Conservation (phyloP, 768 basidiomycete species). For the Crassisporium funariophilum region DNA sequence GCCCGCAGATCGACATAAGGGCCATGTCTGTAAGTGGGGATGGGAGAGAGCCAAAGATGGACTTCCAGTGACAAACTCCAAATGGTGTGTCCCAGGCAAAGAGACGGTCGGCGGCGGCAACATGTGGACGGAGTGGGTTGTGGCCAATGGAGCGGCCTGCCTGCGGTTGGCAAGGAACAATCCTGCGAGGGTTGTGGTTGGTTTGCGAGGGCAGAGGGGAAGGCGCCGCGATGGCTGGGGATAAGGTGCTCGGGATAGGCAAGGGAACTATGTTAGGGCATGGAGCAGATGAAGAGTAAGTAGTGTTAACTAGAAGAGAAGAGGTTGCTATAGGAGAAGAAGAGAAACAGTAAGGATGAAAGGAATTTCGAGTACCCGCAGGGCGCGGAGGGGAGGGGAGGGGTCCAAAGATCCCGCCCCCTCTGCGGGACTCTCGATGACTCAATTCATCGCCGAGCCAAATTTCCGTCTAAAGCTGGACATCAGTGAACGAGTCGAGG, state of each 20-base stretch:
- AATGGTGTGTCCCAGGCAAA: conserved; percentile 20
- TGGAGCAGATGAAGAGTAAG: too few relatives aligned
- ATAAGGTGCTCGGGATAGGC: too few relatives aligned
- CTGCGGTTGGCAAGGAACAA: not conserved
- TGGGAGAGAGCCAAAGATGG: conserved; percentile 8
- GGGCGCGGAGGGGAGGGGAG: too few relatives aligned
- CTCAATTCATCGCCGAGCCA: not conserved
- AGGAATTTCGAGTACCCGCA: too few relatives aligned
- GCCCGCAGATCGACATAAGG: conserved; percentile 7
- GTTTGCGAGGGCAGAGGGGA: not conserved
- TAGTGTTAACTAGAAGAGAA: too few relatives aligned
- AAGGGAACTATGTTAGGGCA: too few relatives aligned
- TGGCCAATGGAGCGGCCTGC: not conserved
- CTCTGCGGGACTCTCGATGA: not conserved
- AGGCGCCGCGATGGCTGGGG: too few relatives aligned
- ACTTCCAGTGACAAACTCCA: not conserved
- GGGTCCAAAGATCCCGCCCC: too few relatives aligned
- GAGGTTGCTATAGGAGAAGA: too few relatives aligned
- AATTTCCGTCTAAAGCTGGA: not conserved
- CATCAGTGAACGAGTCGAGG: too few relatives aligned
- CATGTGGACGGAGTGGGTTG: conserved; percentile 15
- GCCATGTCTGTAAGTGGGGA: conserved; percentile 2
- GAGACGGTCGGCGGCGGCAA: conserved; percentile 15
- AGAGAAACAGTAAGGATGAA: too few relatives aligned
- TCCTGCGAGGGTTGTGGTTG: not conserved